phyloP scores from a whole-genome alignment of 2,329 filamentous ascomycete genomes.

The Paraphoma chrysanthemicola region DNA sequence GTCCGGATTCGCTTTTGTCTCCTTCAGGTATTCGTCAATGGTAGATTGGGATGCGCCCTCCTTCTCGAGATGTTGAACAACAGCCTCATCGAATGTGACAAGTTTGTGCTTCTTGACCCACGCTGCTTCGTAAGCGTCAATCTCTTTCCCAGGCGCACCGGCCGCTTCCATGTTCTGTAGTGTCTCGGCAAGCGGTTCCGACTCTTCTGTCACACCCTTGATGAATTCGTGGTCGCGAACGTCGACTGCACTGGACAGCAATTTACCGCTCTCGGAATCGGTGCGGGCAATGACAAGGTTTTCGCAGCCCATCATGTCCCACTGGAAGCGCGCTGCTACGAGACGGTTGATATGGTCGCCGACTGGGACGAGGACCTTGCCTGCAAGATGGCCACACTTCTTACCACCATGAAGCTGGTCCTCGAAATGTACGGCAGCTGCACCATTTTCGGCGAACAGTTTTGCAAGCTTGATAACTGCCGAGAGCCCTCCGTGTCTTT shows the following conservation, averaged over 20 bases:
- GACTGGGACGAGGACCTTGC: constrained; percentile 92
- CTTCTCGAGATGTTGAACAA: constrained; percentile 73
- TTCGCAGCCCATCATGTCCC: constrained; percentile 97
- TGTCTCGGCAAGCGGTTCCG: constrained; percentile 83
- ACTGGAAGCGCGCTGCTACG: constrained; percentile 91
- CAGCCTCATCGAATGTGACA: constrained; percentile 91
- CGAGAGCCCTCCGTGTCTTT: constrained; percentile 84
- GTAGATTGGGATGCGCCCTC: constrained; percentile 69
- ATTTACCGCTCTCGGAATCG: constrained; percentile 90
- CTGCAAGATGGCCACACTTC: constrained; percentile 96
- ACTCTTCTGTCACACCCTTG: constrained; percentile 80
- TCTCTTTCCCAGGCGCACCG: constrained; percentile 78
- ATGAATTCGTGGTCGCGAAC: constrained; percentile 97
- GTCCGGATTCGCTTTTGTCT: constrained; percentile 69
- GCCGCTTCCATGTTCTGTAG: constrained; percentile 87
- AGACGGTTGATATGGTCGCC: constrained; percentile 97
- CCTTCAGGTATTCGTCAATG: constrained; percentile 71
- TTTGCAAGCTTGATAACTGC: constrained; percentile 96
- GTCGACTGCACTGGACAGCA: constrained; percentile 90
- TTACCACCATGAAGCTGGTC: constrained; percentile 98
- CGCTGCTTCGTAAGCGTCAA: constrained; percentile 82
- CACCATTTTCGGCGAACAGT: constrained; percentile 95
- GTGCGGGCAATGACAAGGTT: constrained; percentile 95
- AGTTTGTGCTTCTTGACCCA: constrained; percentile 90
- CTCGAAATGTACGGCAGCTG: constrained; percentile 95